Evolutionary conservation across 1,284 basidiomycete species (phyloP).

Genomic region (Melampsora occidentalis): DNA sequence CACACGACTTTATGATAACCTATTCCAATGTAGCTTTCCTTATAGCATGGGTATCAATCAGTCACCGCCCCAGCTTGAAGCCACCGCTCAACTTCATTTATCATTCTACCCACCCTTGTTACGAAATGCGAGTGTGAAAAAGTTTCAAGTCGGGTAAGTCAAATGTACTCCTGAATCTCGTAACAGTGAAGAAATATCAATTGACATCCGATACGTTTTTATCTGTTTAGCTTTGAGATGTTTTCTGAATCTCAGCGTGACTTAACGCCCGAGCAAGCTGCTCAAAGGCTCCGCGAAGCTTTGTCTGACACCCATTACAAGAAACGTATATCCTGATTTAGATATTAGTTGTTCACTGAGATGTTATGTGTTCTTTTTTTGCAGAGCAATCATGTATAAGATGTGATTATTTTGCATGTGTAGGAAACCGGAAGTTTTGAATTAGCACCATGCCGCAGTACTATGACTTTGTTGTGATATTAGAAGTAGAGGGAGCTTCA

Average conservation of each 20-base stretch:
- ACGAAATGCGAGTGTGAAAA: conserved; percentile 75
- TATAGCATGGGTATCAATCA: conserved; percentile 97
- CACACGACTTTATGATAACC: conserved; percentile 77
- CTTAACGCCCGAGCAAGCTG: conserved; percentile 85
- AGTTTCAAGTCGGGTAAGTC: conserved; percentile 80
- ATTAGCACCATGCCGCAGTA: too few species aligned
- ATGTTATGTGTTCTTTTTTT: too few species aligned
- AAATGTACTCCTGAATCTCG: conserved; percentile 51
- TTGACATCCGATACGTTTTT: neutral
- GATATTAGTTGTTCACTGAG: neutral
- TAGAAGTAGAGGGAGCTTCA: too few species aligned
- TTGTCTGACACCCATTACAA: conserved; percentile 26
- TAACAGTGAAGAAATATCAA: neutral
- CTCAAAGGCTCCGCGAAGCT: conserved; percentile 59
- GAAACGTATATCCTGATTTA: neutral
- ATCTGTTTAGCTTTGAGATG: conserved; percentile 71
- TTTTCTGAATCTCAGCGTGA: conserved; percentile 90
- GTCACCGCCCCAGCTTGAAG: conserved; percentile 59
- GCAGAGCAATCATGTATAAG: too few species aligned
- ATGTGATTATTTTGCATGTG: too few species aligned
- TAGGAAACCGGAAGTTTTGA: too few species aligned
- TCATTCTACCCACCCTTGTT: conserved; percentile 86
- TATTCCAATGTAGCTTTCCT: conserved; percentile 73
- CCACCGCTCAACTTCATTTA: conserved; percentile 73
- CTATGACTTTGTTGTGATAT: too few species aligned